Evolutionary conservation across 2,329 filamentous ascomycete species (phyloP), one percentile per base, ranked within the genome.

Genomic region (Paecilomyces niveus): DNA sequence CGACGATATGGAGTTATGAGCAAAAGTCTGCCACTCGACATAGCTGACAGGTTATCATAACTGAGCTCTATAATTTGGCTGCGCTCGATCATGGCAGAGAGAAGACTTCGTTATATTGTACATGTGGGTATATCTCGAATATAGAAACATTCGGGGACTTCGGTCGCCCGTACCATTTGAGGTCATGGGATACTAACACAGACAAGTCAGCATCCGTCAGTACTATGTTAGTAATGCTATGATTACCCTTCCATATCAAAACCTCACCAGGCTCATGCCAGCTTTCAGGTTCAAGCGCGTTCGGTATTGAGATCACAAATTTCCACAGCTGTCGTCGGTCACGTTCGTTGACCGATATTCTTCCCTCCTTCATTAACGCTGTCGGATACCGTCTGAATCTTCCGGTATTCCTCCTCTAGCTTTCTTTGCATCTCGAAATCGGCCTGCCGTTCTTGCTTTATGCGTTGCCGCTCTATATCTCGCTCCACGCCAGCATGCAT

Each of bases 401-500:
- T 93, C 72, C 88, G 87, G 74, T 97, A 97, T 73, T 99, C 90
- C 68, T 88, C 84, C 76, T 97, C 92, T 54, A 99, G 79, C 6
- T 83, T 84, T 62, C 82, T 84, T 72, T 99, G 94, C 84, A 96
- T 85, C 64, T 97, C 92, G 69, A 99, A 99, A 72, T 99, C 94
- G 55, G 92, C 85, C 73, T 95, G 90, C 59, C 94, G 87, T 74
- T 99, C 94, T 64, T 85, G 84, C 78, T 97, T 97, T 64, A 97
- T 73, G 53, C 89, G 86, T 72, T 96, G 92, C 70, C 95, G 91
- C 71, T 97, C 93, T 81, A 97, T 89, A 70, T 99, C 94, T 63
- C 93, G 89, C 63, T 97, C 80, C 50, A 99, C 94, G 52, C 94
- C 94, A 65, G 89, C 85, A 70, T 99, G 94, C 94, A 99, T 99